Evolutionary conservation across 495 filamentous ascomycete species (phyloP), one percentile per base, ranked within the genome.

Genomic region (Saxophila tyrrhenica): DNA sequence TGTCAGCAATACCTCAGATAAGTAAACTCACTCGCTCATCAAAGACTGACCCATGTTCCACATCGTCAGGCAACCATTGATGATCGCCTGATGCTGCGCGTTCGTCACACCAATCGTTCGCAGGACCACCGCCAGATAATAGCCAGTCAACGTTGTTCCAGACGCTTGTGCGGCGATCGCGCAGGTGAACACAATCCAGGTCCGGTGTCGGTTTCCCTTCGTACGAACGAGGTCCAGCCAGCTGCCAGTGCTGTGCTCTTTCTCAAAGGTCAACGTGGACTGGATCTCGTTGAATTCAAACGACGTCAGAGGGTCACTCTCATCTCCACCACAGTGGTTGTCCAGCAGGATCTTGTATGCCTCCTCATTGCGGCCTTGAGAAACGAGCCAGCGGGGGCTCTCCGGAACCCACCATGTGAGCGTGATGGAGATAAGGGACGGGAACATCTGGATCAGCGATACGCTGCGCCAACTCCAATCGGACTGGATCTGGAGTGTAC

Each of bases 381-480:
- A 19, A 8, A 58, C 43, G 7, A 58, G 50, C 55, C 55, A 48
- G 2, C 48, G 43, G 7, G 54, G 54, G 29, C 32, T 43, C 24
- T 59, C 56, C 8, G 56, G 56, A 3, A 59, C 51, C 15, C 39
- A 59, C 43, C 51, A 54, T 5, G 51, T 59, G 5, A 59, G 39
- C 10, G 46, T 44, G 44, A 53, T 43, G 7, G 51, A 55, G 44
- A 59, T 55, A 19, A 78, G 0, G 2, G 75, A 78, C 41, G 75
- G 75, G 44, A 78, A 54, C 8, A 68, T 75, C 60, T 80, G 78
- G 53, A 79, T 60, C 9, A 79, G 62, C 19, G 74, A 75, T 11
- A 75, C 76, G 13, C 74, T 60, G 43, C 78, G 68, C 78, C 77
- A 80, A 22, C 74, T 72, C 73, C 73, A 69, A n/a, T 76, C 74